phyloP scores from a whole-genome alignment of 108 stramenopile species.

The Pseudonitzschia delicatissima region DNA sequence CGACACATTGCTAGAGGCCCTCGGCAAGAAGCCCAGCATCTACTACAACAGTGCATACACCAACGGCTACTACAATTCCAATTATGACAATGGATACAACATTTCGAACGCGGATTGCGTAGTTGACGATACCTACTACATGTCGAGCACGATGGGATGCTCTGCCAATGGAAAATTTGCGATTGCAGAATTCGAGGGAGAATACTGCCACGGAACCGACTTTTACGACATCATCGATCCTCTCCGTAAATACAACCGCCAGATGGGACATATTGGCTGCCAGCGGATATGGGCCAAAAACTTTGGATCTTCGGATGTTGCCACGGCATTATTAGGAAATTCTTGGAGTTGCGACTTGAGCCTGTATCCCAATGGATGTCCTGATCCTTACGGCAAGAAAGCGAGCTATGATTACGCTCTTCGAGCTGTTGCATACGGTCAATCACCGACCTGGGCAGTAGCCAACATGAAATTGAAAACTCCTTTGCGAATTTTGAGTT shows the following conservation, averaged over 20 bases:
- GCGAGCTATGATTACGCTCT: slow-evolving; percentile 22
- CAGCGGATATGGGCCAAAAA: slow-evolving; percentile 10
- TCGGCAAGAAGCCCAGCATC: slow-evolving; percentile 15
- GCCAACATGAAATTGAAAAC: slow-evolving; percentile 24
- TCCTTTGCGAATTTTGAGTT: slow-evolving; percentile 19
- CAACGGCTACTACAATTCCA: slow-evolving; percentile 12
- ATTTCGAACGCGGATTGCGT: slow-evolving; percentile 6
- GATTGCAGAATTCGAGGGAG: slow-evolving; percentile 16
- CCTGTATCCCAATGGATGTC: slow-evolving; percentile 49
- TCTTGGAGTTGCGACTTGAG: slow-evolving; percentile 43
- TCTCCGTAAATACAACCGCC: slow-evolving; percentile 27
- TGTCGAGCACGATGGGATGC: slow-evolving; percentile 28
- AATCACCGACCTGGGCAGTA: slow-evolving; percentile 17
- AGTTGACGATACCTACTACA: slow-evolving; percentile 1
- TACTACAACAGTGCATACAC: slow-evolving; percentile 7
- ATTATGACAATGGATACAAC: slow-evolving; percentile 14
- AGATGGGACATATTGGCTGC: slow-evolving; percentile 14
- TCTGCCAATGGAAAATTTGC: slow-evolving; percentile 29
- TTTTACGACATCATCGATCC: slow-evolving; percentile 17
- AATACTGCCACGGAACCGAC: slow-evolving; percentile 25
- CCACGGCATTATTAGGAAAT: slow-evolving; percentile 12
- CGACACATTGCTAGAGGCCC: slow-evolving; percentile 24
- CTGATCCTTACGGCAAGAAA: slow-evolving; percentile 47
- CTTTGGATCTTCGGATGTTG: slow-evolving; percentile 1
- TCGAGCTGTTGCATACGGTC: slow-evolving; percentile 10